Evolutionary conservation across 140 eudicot genomes (phyloP), one percentile per base, ranked within the genome.

Genomic region (Anethum foeniculum): DNA sequence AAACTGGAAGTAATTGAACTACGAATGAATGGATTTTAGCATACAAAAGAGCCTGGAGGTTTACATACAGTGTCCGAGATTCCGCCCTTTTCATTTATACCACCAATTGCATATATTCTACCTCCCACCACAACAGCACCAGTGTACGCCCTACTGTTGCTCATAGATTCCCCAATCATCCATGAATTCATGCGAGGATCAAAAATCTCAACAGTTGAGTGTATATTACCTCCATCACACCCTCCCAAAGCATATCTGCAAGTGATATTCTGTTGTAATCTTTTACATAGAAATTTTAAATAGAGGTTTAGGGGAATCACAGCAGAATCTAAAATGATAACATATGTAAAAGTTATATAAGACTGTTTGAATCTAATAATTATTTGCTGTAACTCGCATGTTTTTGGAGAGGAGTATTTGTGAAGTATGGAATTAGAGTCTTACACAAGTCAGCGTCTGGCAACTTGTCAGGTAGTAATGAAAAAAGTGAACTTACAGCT

Each of bases 161-260:
- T 85, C 98, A 94, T 92, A 0, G 96, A 83, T 43, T 90, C 91
- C 38, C 75, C 85, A 38, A 77, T 82, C 82, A 85, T 83, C 98
- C 98, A 94, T 30, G 82, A 79, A 69, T 87, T 88, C 86, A 82
- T 75, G 15, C 98, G 98, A 19, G 91, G 89, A 79, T 94, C 98
- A 25, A 83, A 80, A 56, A 80, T 71, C 65, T 94, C 98, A 9
- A 90, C 87, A 14, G 86, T 84, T 48, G 91, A 43, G 19, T 90
- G 83, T 87, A 86, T 88, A 6, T 36, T 64, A 16, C 41, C 65
- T 51, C 91, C 98, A 83, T 90, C 86, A 75, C 49, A 86, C 48
- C 98, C 98, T 73, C 98, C 98, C 75, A 94, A 36, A 34, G 97
- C 91, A 82, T 90, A 92, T 85, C 98, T 94, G 87, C 82, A 79